These are phyloP conservation scores for Moricandia moricandioides DNA, from an alignment of 345 rosid species.

Conservation along the genomic window DNA sequence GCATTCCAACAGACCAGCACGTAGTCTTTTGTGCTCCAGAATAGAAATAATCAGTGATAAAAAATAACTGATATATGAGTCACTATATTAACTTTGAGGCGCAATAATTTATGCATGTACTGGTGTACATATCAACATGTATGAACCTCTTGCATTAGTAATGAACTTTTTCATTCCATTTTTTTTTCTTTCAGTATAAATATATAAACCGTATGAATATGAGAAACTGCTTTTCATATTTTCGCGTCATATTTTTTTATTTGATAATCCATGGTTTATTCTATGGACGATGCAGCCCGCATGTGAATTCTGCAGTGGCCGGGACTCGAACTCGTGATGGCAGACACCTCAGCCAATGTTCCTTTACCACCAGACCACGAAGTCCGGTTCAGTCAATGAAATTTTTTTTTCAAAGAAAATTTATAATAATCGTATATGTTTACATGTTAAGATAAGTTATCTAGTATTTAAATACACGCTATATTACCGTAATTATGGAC, in stretches of 20 bases:
- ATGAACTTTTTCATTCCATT: not conserved
- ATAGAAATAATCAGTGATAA: not conserved
- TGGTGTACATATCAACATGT: not conserved
- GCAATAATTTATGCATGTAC: not conserved
- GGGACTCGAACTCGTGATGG: too few species aligned
- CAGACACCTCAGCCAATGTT: too few species aligned
- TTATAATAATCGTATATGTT: not conserved
- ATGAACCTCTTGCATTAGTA: not conserved
- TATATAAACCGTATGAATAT: not conserved
- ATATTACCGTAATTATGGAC: constrained; percentile 8
- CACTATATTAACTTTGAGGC: not conserved
- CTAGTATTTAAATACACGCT: not conserved
- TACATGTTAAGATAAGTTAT: not conserved
- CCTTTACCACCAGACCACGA: too few species aligned
- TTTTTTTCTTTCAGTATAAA: not conserved
- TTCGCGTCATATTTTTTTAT: too few species aligned
- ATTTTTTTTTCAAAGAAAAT: too few species aligned
- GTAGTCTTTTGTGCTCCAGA: not conserved
- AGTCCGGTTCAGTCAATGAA: too few species aligned
- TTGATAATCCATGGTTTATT: too few species aligned
- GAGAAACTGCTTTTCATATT: not conserved
- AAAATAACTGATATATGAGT: not conserved
- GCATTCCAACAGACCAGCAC: not conserved
- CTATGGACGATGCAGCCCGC: too few species aligned
- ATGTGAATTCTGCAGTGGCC: too few species aligned